These are phyloP conservation scores for Lolium perenne DNA, from an alignment of 176 grass and related monocot species.

Conservation along the genomic window DNA sequence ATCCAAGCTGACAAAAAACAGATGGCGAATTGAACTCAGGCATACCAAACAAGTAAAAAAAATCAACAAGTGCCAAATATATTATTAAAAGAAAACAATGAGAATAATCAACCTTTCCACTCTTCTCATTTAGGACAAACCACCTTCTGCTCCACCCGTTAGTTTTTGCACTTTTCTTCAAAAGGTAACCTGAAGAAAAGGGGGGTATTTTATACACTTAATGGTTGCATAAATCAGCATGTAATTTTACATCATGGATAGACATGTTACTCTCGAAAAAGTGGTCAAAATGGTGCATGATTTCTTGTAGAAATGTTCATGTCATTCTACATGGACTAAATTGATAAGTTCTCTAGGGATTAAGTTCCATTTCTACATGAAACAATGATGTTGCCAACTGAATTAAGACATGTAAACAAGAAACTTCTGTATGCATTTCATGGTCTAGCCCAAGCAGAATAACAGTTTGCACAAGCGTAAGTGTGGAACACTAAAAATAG, in stretches of 20 bases:
- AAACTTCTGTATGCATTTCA: slow-evolving; percentile 15
- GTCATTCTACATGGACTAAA: slow-evolving; percentile 16
- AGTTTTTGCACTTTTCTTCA: slow-evolving; percentile 92
- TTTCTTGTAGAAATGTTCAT: neutral
- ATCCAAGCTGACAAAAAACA: slow-evolving; percentile 76
- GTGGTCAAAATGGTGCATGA: neutral
- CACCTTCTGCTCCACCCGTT: slow-evolving; percentile 86
- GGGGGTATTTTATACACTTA: neutral
- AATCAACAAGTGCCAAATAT: slow-evolving; percentile 37
- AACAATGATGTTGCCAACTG: slow-evolving; percentile 4
- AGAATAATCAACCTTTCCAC: slow-evolving; percentile 72
- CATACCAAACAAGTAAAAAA: slow-evolving; percentile 35
- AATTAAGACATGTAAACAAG: neutral
- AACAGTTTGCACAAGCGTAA: slow-evolving; percentile 12
- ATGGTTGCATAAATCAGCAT: slow-evolving; percentile 14
- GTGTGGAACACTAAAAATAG: neutral
- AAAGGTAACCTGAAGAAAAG: slow-evolving; percentile 66
- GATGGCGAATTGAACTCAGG: slow-evolving; percentile 27
- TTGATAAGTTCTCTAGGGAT: neutral
- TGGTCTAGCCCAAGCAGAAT: neutral
- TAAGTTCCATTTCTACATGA: neutral
- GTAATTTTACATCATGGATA: neutral
- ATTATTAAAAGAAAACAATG: neutral
- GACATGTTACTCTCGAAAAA: neutral
- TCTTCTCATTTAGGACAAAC: slow-evolving; percentile 94